These are phyloP conservation scores for Cystobasidium slooffiae DNA, from an alignment of 1,284 basidiomycete genomes.

Conservation along the genomic window DNA sequence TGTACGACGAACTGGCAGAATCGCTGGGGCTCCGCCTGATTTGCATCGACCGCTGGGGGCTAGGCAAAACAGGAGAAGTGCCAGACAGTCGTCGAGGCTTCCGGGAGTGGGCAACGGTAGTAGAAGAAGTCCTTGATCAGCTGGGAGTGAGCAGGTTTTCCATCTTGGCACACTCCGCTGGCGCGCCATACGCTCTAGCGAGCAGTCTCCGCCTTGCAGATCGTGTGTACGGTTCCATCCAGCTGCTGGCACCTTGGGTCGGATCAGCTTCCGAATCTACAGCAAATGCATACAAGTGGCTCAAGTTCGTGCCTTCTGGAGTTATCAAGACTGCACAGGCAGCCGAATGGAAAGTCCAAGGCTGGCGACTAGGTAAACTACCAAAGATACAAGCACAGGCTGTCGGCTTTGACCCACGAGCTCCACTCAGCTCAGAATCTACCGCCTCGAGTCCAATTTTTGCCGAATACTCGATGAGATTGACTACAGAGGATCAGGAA, in stretches of 20 bases:
- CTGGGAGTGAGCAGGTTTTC: slow-evolving; percentile 80
- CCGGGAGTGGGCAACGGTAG: slow-evolving; percentile 85
- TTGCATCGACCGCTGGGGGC: slow-evolving; percentile 95
- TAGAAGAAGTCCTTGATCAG: slow-evolving; percentile 83
- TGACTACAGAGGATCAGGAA: background rate
- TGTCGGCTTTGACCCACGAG: slow-evolving; percentile 68
- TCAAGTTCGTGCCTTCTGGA: slow-evolving; percentile 92
- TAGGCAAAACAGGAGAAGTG: slow-evolving; percentile 77
- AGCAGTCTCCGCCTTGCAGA: slow-evolving; percentile 68
- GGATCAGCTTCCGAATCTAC: slow-evolving; percentile 39
- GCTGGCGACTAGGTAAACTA: slow-evolving; percentile 94
- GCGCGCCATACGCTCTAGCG: slow-evolving; percentile 90
- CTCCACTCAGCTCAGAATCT: slow-evolving; percentile 28
- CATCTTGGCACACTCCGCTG: slow-evolving; percentile 94
- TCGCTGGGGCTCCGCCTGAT: slow-evolving; percentile 84
- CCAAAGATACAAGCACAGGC: slow-evolving; percentile 77
- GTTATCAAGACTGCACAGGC: slow-evolving; percentile 93
- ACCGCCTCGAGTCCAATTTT: slow-evolving; percentile 23
- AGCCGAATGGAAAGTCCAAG: slow-evolving; percentile 94
- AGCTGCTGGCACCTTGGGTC: slow-evolving; percentile 95
- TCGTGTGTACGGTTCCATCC: slow-evolving; percentile 80
- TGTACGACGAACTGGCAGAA: slow-evolving; percentile 95
- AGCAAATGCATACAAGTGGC: slow-evolving; percentile 78
- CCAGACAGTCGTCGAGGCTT: slow-evolving; percentile 73
- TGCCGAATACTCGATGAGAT: background rate